phyloP scores from a whole-genome alignment of 495 filamentous ascomycete genomes.

The Aeminium ludgeri region DNA sequence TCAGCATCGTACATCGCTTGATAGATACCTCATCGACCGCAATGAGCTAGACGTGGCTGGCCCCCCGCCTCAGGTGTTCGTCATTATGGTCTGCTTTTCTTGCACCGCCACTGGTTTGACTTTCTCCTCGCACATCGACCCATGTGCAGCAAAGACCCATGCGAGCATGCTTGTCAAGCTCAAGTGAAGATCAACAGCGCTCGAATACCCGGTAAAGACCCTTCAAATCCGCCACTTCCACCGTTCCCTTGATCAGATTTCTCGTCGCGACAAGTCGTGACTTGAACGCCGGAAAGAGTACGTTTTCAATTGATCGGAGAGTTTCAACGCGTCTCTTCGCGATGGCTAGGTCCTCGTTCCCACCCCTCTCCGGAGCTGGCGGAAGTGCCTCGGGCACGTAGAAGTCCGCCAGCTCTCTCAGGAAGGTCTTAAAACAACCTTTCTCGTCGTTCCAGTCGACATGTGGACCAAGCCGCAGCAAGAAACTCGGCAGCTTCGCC shows the following conservation, averaged over 20 bases:
- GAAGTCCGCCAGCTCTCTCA: slow-evolving; percentile 76
- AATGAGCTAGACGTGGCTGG: too few relatives aligned
- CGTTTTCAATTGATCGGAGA: slow-evolving; percentile 45
- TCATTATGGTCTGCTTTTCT: too few relatives aligned
- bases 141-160: too few relatives aligned
- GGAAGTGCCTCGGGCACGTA: slow-evolving; percentile 82
- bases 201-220: slow-evolving; percentile 97
- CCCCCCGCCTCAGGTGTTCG: too few relatives aligned
- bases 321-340: slow-evolving; percentile 39
- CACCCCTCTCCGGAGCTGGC: slow-evolving; percentile 28
- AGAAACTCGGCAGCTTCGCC: slow-evolving; percentile 74
- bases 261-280: slow-evolving; percentile 70
- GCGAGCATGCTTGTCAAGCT: too few relatives aligned
- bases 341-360: slow-evolving; percentile 31
- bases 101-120: too few relatives aligned
- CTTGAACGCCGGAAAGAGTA: slow-evolving; percentile 70
- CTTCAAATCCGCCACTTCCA: slow-evolving; percentile 88
- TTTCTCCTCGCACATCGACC: too few relatives aligned
- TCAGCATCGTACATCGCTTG: too few relatives aligned
- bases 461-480: slow-evolving; percentile 74
- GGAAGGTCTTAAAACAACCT: slow-evolving; percentile 68
- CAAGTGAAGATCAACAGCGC: slow-evolving; percentile 77
- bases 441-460: slow-evolving; percentile 78
- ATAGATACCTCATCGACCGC: too few relatives aligned
- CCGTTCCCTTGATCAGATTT: slow-evolving; percentile 55